A percentile compares a stretch with the other conserved stretches of the same genome.
phyloP scores from a whole-genome alignment of 768 basidiomycete genomes.

The Russula brevipes region DNA sequence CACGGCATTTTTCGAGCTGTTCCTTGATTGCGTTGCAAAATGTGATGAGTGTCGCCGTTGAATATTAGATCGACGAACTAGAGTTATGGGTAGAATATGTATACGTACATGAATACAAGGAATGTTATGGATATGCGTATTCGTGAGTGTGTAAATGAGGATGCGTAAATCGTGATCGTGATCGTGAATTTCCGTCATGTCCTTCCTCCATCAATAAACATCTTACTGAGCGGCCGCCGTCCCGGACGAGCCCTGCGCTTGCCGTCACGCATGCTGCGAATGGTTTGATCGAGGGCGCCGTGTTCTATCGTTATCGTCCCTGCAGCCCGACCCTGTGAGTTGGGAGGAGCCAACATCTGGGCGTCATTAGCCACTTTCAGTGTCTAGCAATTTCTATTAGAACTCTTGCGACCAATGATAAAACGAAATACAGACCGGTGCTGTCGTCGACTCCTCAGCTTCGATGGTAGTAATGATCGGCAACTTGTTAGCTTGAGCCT shows the following conservation, averaged over 20 bases:
- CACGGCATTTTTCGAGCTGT: slow-evolving; percentile 55
- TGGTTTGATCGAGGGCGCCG: slow-evolving; percentile 79
- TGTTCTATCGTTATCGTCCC: slow-evolving; percentile 57
- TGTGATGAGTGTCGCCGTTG: slow-evolving; percentile 61
- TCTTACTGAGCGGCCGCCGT: slow-evolving; percentile 64
- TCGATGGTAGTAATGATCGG: slow-evolving; percentile 17
- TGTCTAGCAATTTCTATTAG: slow-evolving; percentile 34
- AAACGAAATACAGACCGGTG: slow-evolving; percentile 15
- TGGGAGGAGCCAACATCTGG: slow-evolving; percentile 31
- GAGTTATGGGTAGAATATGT: background rate
- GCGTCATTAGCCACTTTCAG: slow-evolving; percentile 35
- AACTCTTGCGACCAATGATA: background rate
- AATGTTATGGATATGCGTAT: background rate
- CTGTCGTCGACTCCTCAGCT: slow-evolving; percentile 14
- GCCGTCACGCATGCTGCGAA: slow-evolving; percentile 72
- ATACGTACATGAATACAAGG: slow-evolving; percentile 2
- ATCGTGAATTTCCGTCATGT: slow-evolving; percentile 28
- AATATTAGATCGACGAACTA: slow-evolving; percentile 34
- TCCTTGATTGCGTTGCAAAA: slow-evolving; percentile 52
- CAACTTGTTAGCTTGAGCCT: background rate
- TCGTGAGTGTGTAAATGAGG: background rate
- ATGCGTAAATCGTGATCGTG: background rate
- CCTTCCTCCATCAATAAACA: slow-evolving; percentile 64
- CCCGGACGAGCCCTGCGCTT: slow-evolving; percentile 45
- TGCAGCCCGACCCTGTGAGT: slow-evolving; percentile 40